A percentile compares a stretch with the other conserved stretches of the same genome.
These are phyloP conservation scores for Protomyces gravidus DNA, from an alignment of 1,139 yeast species.

Conservation along the genomic window DNA sequence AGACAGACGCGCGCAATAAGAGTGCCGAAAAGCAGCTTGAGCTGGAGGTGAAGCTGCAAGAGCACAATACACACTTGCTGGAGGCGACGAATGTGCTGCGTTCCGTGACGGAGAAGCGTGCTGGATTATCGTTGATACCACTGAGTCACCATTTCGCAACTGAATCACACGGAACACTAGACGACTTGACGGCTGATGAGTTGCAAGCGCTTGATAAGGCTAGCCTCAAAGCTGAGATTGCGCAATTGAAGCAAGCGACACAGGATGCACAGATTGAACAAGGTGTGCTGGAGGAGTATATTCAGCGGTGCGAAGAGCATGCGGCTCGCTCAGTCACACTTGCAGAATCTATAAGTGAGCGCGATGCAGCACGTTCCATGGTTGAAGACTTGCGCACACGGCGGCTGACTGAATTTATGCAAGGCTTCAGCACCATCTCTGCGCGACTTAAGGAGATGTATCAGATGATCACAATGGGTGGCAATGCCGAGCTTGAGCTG, in stretches of 20 bases:
- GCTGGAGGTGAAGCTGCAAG: conserved; percentile 60
- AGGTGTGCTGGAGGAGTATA: conserved; percentile 73
- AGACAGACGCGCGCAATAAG: conserved; percentile 54
- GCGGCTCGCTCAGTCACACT: conserved; percentile 60
- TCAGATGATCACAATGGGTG: conserved; percentile 98
- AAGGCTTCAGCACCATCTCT: conserved; percentile 82
- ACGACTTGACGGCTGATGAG: conserved; percentile 50
- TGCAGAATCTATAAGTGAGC: conserved; percentile 58
- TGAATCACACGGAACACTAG: conserved; percentile 28
- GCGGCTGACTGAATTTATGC: conserved; percentile 85
- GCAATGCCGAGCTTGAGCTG: conserved; percentile 93
- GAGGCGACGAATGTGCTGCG: conserved; percentile 42
- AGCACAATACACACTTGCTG: conserved; percentile 47
- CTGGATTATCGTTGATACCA: conserved; percentile 32
- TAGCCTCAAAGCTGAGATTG: conserved; percentile 52
- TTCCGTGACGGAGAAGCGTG: conserved; percentile 39
- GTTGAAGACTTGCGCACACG: conserved; percentile 69
- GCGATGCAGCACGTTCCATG: conserved; percentile 61
- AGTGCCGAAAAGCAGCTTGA: conserved; percentile 69
- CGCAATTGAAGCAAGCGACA: conserved; percentile 54
- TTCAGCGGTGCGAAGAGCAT: conserved; percentile 61
- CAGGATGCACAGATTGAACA: conserved; percentile 62
- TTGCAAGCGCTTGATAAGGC: conserved; percentile 51
- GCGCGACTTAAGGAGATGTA: conserved; percentile 92
- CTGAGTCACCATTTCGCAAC: conserved; percentile 35